A percentile compares a stretch with the other conserved stretches of the same genome.
Conservation (phyloP, 2,329 filamentous ascomycete species). For the Didymella segeticola region DNA sequence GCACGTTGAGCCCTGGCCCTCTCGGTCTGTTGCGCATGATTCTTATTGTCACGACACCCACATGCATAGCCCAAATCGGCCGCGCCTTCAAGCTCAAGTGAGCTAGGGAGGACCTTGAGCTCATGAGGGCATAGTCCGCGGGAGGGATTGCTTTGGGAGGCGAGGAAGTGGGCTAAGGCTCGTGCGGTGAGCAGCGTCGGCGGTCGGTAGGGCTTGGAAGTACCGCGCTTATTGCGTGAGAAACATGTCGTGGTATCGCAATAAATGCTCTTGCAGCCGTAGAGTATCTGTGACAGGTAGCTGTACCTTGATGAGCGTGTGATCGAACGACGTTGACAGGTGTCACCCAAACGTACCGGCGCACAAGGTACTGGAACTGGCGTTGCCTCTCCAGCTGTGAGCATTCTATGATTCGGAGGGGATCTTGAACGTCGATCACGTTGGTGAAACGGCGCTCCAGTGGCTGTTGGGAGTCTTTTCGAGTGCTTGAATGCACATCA, state of each 20-base stretch:
- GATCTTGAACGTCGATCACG: conserved; percentile 33
- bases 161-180: conserved; percentile 79
- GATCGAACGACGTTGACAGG: background rate
- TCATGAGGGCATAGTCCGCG: conserved; percentile 68
- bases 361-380: conserved; percentile 42
- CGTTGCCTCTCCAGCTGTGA: conserved; percentile 36
- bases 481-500: background rate
- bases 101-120: conserved; percentile 42
- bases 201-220: conserved; percentile 73
- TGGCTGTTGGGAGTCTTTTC: background rate
- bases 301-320: conserved; percentile 51
- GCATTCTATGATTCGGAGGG: conserved; percentile 40
- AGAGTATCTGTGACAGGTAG: conserved; percentile 80
- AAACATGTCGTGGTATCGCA: conserved; percentile 83
- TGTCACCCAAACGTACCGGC: conserved; percentile 26
- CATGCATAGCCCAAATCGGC: background rate
- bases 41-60: background rate
- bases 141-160: conserved; percentile 79
- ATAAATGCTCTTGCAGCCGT: conserved; percentile 73
- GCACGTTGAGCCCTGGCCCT: background rate
- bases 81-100: conserved; percentile 30
- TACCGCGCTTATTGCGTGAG: conserved; percentile 73
- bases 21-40: background rate
- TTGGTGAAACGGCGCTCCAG: conserved; percentile 3
- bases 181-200: conserved; percentile 84